Percentiles rank a stretch among this genome's conserved stretches.
phyloP scores from a whole-genome alignment of 805 yeast species.

The Candida rishiriensis region DNA sequence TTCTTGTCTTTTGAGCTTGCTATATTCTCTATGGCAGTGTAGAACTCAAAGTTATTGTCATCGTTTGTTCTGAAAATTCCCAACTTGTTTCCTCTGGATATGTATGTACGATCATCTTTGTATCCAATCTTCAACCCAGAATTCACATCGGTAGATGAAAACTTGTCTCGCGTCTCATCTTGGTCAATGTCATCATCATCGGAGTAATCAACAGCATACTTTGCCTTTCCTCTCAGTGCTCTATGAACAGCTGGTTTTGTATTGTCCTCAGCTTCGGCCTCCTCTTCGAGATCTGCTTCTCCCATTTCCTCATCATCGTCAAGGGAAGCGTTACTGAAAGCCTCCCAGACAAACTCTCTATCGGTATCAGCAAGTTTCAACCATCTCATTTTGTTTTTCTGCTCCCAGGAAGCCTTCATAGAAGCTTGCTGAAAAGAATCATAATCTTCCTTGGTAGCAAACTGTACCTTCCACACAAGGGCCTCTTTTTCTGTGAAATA shows the following conservation, averaged over 20 bases:
- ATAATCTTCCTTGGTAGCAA: constrained; percentile 37
- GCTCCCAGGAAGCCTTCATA: constrained; percentile 58
- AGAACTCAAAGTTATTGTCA: constrained; percentile 50
- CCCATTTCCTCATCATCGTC: constrained; percentile 29
- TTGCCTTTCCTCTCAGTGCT: not conserved
- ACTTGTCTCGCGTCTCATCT: constrained; percentile 22
- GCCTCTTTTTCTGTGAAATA: constrained; percentile 38
- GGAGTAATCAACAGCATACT: constrained; percentile 8
- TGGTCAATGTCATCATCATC: constrained; percentile 36
- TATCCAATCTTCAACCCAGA: constrained; percentile 67
- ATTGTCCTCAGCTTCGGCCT: constrained; percentile 27
- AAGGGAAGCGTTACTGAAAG: constrained; percentile 40
- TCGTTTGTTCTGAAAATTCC: constrained; percentile 71
- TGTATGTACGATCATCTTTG: constrained; percentile 68
- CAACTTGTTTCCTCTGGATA: constrained; percentile 70
- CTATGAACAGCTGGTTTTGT: not conserved
- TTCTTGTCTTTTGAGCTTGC: constrained; percentile 44
- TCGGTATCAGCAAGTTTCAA: constrained; percentile 37
- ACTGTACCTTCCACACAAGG: constrained; percentile 61
- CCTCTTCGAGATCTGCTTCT: constrained; percentile 23
- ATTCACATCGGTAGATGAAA: constrained; percentile 36
- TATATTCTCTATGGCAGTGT: constrained; percentile 64
- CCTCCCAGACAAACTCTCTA: constrained; percentile 51
- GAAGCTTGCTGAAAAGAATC: constrained; percentile 49
- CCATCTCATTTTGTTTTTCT: constrained; percentile 49